Conservation (phyloP, 2,329 filamentous ascomycete species). For the Orbilia brochopaga region DNA sequence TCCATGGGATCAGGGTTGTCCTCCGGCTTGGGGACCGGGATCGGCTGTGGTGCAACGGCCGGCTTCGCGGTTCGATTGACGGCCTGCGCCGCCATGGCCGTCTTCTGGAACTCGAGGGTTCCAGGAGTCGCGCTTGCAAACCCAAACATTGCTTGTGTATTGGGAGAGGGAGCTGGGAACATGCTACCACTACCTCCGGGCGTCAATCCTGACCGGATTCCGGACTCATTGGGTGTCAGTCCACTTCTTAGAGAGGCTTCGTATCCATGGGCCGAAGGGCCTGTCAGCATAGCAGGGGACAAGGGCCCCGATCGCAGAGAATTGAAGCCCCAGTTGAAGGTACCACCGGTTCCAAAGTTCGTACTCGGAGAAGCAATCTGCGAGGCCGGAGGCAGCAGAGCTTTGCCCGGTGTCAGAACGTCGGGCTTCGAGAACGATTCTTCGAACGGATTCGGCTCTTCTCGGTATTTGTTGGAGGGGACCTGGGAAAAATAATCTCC, state of each 20-base stretch:
- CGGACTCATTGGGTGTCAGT: slow-evolving; percentile 95
- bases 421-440: slow-evolving; percentile 78
- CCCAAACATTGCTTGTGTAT: slow-evolving; percentile 80
- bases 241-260: slow-evolving; percentile 68
- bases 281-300: slow-evolving; percentile 96
- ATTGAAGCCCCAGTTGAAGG: slow-evolving; percentile 79
- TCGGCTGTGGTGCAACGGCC: slow-evolving; percentile 55
- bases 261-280: slow-evolving; percentile 78
- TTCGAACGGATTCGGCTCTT: slow-evolving; percentile 96
- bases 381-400: slow-evolving; percentile 85
- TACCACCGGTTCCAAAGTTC: slow-evolving; percentile 74
- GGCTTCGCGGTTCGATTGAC: slow-evolving; percentile 58
- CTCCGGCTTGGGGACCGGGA: slow-evolving; percentile 63
- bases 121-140: slow-evolving; percentile 84
- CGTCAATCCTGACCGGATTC: slow-evolving; percentile 85
- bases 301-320: slow-evolving; percentile 89
- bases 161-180: slow-evolving; percentile 87
- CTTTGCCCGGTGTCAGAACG: slow-evolving; percentile 67
- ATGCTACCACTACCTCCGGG: slow-evolving; percentile 95
- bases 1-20: slow-evolving; percentile 54
- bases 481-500: slow-evolving; percentile 61
- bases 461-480: slow-evolving; percentile 65
- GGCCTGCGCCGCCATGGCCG: slow-evolving; percentile 77
- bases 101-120: slow-evolving; percentile 92
- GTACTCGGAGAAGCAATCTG: slow-evolving; percentile 88